phyloP scores from a whole-genome alignment of 2,329 filamentous ascomycete genomes.

The Exophiala aquamarina region DNA sequence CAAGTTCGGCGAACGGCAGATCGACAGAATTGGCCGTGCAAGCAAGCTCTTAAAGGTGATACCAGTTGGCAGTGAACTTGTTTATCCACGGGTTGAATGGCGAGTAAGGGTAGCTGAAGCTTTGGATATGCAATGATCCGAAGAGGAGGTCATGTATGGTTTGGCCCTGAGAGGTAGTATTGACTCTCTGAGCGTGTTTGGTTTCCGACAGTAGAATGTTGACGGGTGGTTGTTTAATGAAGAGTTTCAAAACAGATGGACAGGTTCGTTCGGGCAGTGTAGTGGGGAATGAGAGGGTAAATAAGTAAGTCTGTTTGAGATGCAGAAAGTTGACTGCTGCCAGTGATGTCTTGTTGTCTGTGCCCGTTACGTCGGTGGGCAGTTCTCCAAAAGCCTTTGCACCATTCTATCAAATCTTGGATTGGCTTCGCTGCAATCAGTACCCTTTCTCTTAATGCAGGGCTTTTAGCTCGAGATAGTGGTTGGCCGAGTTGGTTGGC shows the following conservation, averaged over 20 bases:
- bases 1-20: slow-evolving; percentile 27
- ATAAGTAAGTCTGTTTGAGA: slow-evolving; percentile 19
- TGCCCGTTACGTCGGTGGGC: too few relatives aligned
- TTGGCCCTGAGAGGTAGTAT: background rate
- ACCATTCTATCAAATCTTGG: too few relatives aligned
- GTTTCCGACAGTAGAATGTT: slow-evolving; percentile 16
- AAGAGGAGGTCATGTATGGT: background rate
- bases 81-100: too few relatives aligned
- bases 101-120: too few relatives aligned
- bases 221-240: slow-evolving; percentile 9
- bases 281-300: slow-evolving; percentile 24
- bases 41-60: too few relatives aligned
- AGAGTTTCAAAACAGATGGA: slow-evolving; percentile 12
- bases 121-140: too few relatives aligned
- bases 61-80: too few relatives aligned
- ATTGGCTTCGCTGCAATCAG: too few relatives aligned
- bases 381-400: too few relatives aligned
- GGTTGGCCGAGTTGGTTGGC: background rate
- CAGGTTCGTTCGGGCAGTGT: slow-evolving; percentile 3
- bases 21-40: slow-evolving; percentile 17
- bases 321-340: slow-evolving; percentile 5
- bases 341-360: too few relatives aligned
- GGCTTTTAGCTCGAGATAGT: background rate
- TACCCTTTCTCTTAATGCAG: background rate
- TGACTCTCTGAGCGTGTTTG: background rate